Percentiles rank a stretch among this genome's conserved stretches.
phyloP scores from a whole-genome alignment of 768 basidiomycete genomes.

The Tremella yokohamensis region DNA sequence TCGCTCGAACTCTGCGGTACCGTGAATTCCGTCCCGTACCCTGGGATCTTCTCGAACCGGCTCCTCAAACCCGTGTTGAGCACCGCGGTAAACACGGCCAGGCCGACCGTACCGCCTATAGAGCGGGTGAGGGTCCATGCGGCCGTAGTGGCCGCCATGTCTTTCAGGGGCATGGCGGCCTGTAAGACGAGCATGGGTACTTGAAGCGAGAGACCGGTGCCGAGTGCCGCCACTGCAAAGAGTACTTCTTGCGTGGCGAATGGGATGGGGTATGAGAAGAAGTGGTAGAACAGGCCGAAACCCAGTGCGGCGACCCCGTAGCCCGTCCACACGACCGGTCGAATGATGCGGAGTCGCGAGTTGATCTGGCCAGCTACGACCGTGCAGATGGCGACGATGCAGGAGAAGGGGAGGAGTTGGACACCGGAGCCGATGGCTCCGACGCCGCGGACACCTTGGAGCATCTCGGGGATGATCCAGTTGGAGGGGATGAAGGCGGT shows the following conservation, averaged over 20 bases:
- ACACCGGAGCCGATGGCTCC: slow-evolving; percentile 33
- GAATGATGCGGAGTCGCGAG: slow-evolving; percentile 38
- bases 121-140: slow-evolving; percentile 42
- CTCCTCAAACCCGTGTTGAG: slow-evolving; percentile 41
- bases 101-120: slow-evolving; percentile 43
- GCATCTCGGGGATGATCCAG: slow-evolving; percentile 38
- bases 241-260: slow-evolving; percentile 35
- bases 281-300: slow-evolving; percentile 37
- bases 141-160: slow-evolving; percentile 45
- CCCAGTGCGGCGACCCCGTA: slow-evolving; percentile 37
- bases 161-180: slow-evolving; percentile 50
- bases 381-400: slow-evolving; percentile 29
- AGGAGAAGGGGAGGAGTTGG: slow-evolving; percentile 43
- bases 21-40: slow-evolving; percentile 41
- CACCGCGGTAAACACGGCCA: slow-evolving; percentile 44
- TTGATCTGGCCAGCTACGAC: slow-evolving; percentile 46
- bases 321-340: slow-evolving; percentile 47
- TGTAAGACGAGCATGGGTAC: slow-evolving; percentile 42
- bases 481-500: slow-evolving; percentile 40
- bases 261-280: slow-evolving; percentile 21
- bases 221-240: slow-evolving; percentile 36
- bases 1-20: slow-evolving; percentile 38
- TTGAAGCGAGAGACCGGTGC: slow-evolving; percentile 37
- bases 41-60: slow-evolving; percentile 36
- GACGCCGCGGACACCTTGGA: slow-evolving; percentile 43